Conservation (phyloP, 495 filamentous ascomycete species). For the Paragyromitra xinjiangensis region DNA sequence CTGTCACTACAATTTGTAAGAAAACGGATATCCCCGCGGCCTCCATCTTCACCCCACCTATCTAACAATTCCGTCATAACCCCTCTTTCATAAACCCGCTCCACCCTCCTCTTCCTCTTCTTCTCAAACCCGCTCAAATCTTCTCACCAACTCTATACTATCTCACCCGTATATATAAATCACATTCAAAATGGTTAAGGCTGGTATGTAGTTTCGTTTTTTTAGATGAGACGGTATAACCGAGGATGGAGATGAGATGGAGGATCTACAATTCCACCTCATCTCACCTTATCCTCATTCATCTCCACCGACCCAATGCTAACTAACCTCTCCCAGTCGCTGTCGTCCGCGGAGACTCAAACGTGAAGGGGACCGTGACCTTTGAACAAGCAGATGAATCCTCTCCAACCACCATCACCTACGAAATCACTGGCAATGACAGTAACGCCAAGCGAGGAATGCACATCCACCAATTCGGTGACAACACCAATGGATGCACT, state of each 20-base stretch:
- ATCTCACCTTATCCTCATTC: not conserved
- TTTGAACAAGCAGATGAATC: constrained; percentile 90
- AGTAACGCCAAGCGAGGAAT: constrained; percentile 95
- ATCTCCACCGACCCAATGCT: not conserved
- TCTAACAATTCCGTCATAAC: constrained; percentile 11
- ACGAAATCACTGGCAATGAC: constrained; percentile 93
- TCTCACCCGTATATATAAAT: not conserved
- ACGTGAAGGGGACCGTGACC: constrained; percentile 87
- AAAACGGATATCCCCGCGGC: not conserved
- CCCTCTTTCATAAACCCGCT: constrained; percentile 13
- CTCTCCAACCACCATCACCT: constrained; percentile 83
- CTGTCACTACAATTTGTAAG: not conserved
- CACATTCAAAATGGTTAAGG: constrained; percentile 87
- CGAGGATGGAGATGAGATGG: not conserved
- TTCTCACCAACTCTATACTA: constrained; percentile 10
- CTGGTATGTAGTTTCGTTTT: constrained; percentile 70
- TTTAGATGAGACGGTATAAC: not conserved
- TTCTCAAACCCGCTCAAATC: constrained; percentile 15
- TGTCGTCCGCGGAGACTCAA: constrained; percentile 96
- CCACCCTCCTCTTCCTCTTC: not conserved
- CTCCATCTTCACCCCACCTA: not conserved
- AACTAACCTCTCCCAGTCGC: constrained; percentile 70
- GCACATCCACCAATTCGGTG: constrained; percentile 98
- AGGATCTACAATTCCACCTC: not conserved
- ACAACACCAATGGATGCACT: constrained; percentile 99